A percentile compares a stretch with the other conserved stretches of the same genome.
These are phyloP conservation scores for Russula vinacea DNA, from an alignment of 768 basidiomycete species.

Conservation along the genomic window DNA sequence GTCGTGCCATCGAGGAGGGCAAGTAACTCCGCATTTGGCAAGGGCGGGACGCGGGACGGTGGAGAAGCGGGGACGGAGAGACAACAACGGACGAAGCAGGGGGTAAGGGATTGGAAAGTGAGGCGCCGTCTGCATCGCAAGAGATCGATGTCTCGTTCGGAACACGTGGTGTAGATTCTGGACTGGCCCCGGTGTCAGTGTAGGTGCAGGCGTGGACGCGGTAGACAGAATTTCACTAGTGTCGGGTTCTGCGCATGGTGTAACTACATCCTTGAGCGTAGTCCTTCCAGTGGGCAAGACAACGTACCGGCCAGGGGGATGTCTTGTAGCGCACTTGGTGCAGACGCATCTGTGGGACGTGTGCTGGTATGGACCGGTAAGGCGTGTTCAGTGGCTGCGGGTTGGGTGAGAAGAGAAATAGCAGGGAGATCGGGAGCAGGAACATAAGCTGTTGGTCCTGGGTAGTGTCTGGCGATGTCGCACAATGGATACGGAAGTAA, in stretches of 20 bases:
- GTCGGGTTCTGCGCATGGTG: not conserved
- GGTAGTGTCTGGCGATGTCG: not conserved
- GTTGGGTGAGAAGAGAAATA: not conserved
- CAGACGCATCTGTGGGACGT: no score
- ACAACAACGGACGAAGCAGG: conserved; percentile 71
- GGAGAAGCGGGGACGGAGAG: conserved; percentile 57
- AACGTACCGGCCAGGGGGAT: not conserved
- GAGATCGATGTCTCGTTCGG: conserved; percentile 72
- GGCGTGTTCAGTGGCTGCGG: no score
- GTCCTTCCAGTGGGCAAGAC: not conserved
- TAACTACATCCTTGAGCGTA: not conserved
- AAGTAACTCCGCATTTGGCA: conserved; percentile 47
- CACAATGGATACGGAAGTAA: not conserved
- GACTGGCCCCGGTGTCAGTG: not conserved
- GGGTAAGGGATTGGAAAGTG: conserved; percentile 49
- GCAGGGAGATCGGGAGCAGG: no score
- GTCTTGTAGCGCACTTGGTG: not conserved
- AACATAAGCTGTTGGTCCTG: no score
- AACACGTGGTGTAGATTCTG: conserved; percentile 19
- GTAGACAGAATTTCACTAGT: not conserved
- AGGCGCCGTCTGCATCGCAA: conserved; percentile 35
- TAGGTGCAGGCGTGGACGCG: not conserved
- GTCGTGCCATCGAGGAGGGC: conserved; percentile 49
- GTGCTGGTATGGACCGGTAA: no score
- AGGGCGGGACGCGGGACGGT: conserved; percentile 35